Evolutionary conservation across 495 filamentous ascomycete genomes (phyloP).

Genomic region (Tuber microsphaerosporum): DNA sequence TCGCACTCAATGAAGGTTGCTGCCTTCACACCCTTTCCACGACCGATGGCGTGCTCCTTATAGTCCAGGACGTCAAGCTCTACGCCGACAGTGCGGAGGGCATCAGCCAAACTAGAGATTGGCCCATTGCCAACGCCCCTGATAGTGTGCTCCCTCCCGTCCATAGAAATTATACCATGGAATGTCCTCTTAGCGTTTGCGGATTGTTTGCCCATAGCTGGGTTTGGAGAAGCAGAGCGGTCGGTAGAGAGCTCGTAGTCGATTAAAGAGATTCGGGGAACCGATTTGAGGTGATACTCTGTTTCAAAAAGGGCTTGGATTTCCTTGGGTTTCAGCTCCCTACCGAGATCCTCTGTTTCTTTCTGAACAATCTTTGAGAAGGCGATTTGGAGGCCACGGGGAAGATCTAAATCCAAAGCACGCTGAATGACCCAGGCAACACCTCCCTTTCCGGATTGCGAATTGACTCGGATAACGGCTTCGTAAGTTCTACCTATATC

Average conservation of each 20-base stretch:
- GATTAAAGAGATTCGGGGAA: constrained; percentile 72
- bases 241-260: constrained; percentile 90
- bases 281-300: constrained; percentile 69
- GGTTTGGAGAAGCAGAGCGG: constrained; percentile 68
- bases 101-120: constrained; percentile 78
- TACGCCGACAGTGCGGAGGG: constrained; percentile 71
- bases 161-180: constrained; percentile 77
- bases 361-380: constrained; percentile 83
- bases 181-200: constrained; percentile 76
- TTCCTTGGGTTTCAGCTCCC: constrained; percentile 75
- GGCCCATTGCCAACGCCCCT: constrained; percentile 80
- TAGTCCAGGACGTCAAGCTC: constrained; percentile 90
- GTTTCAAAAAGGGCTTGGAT: constrained; percentile 79
- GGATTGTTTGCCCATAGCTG: constrained; percentile 63
- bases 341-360: constrained; percentile 62
- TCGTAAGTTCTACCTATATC: constrained; percentile 96
- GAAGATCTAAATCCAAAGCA: constrained; percentile 81
- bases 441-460: constrained; percentile 90
- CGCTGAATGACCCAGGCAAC: constrained; percentile 90
- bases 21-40: constrained; percentile 73
- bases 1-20: constrained; percentile 91
- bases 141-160: constrained; percentile 69
- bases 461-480: constrained; percentile 96
- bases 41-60: constrained; percentile 89
- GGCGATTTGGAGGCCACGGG: constrained; percentile 83